Evolutionary conservation across 257 asterid genomes (phyloP), one percentile per base, ranked within the genome.

Genomic region (Scutellaria galericulata): DNA sequence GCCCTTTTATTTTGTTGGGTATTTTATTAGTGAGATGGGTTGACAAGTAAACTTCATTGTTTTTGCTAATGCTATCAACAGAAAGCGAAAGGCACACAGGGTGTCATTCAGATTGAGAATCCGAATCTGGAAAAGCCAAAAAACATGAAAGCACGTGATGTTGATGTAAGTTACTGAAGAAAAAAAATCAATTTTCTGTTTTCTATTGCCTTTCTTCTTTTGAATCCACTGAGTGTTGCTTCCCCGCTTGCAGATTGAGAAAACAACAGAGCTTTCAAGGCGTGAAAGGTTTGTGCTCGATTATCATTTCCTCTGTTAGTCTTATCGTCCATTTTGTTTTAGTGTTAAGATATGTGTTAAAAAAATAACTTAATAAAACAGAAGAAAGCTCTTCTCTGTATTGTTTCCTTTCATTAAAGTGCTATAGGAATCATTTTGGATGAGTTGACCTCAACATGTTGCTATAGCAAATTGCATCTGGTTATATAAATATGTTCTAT

Each of bases 231-330:
- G 18, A 56, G 22, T 78, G 60, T 10, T 77, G 58, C 48, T 64
- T 14, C 73, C 73, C 39, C 67, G 41, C 70, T 68, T 68, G 79
- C 92, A 93, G 98, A 40, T 86, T 13, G 98, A 90, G 75, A 93
- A 90, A 83, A 90, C 98, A 75, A 81, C 90, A 46, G 98, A 93
- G 87, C 98, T 93, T 71, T 90, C 97, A 41, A 82, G 98, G 59
- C 93, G 96, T 57, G 96, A 90, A 85, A 90, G 96, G 96, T 90
- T 68, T 69, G 87, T 81, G 73, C 55, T 10, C 68, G 47, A 52
- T 24, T 74, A n/a, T 51, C 20, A 6, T 22, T 50, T 52, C 37
- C 39, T n/a, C 9, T 51, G 71, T 6, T 14, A 39, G 15, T 69
- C n/a, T 2, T 47, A 8, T 24, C 66, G 48, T 3, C 48, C 59